Conservation (phyloP, 257 asterid species). For the Solanum pimpinellifolium region DNA sequence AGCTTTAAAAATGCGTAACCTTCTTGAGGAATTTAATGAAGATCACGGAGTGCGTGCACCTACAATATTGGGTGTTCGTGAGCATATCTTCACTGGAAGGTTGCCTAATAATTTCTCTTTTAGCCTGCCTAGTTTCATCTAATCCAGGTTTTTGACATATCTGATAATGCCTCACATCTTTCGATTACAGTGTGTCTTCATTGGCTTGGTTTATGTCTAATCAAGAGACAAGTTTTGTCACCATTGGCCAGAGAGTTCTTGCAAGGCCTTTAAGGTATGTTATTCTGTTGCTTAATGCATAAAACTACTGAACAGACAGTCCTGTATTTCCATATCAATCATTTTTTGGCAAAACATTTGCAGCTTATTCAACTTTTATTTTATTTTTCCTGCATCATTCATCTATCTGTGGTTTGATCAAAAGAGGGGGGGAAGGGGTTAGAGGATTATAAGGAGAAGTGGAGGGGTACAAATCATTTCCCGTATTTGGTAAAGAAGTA, state of each 20-base stretch:
- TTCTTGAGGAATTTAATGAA: slow-evolving; percentile 90
- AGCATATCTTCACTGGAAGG: slow-evolving; percentile 98
- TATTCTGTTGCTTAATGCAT: slow-evolving; percentile 1
- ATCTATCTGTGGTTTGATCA: not conserved
- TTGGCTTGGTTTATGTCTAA: slow-evolving; percentile 99
- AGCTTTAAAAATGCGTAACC: slow-evolving; percentile 96
- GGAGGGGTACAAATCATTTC: not conserved
- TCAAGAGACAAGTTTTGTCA: slow-evolving; percentile 98
- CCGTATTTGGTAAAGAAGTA: not conserved
- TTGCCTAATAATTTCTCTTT: slow-evolving; percentile 9
- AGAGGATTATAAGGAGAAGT: not conserved
- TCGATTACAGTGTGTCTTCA: slow-evolving; percentile 81
- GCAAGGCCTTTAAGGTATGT: slow-evolving; percentile 94
- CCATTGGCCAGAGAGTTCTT: slow-evolving; percentile 97
- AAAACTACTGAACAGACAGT: not conserved
- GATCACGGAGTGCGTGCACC: slow-evolving; percentile 98
- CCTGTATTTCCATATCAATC: not conserved
- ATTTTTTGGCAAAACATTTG: not conserved
- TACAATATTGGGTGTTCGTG: slow-evolving; percentile 91
- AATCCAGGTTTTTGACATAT: not conserved
- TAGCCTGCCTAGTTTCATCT: not conserved
- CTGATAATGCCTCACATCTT: slow-evolving; percentile 12
- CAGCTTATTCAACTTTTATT: not conserved
- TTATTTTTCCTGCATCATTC: not conserved
- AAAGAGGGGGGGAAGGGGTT: not conserved